A percentile compares a stretch with the other conserved stretches of the same genome.
phyloP scores from a whole-genome alignment of 2,329 filamentous ascomycete species.

The Esteya vermicola region DNA sequence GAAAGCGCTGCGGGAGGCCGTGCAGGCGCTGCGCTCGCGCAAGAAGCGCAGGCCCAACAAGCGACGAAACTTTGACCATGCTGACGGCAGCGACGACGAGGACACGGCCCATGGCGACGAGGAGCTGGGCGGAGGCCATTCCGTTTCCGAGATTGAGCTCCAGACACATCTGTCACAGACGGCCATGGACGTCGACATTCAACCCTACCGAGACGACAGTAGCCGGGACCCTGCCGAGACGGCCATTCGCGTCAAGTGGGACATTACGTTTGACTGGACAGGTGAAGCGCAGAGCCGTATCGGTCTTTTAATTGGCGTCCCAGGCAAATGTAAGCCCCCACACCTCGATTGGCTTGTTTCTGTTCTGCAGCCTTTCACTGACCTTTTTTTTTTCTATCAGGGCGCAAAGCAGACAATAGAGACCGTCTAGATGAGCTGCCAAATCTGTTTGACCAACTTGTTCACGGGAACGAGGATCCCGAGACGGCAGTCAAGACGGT shows the following conservation, averaged over 20 bases:
- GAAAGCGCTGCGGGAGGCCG: slow-evolving; percentile 18
- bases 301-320: slow-evolving; percentile 38
- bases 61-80: slow-evolving; percentile 4
- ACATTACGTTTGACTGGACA: slow-evolving; percentile 55
- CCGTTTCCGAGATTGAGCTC: slow-evolving; percentile 28
- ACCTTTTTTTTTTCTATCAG: slow-evolving; percentile 20
- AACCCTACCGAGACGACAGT: slow-evolving; percentile 9
- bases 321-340: slow-evolving; percentile 47
- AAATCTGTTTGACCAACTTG: slow-evolving; percentile 43
- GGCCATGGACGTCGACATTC: slow-evolving; percentile 33
- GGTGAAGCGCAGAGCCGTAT: slow-evolving; percentile 52
- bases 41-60: slow-evolving; percentile 10
- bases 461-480: slow-evolving; percentile 39
- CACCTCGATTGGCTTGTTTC: not conserved
- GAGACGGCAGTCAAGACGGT: slow-evolving; percentile 43
- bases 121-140: slow-evolving; percentile 11
- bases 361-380: not conserved
- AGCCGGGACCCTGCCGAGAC: slow-evolving; percentile 16
- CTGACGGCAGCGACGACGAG: slow-evolving; percentile 1
- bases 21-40: slow-evolving; percentile 13
- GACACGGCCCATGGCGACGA: slow-evolving; percentile 7
- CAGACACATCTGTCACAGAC: slow-evolving; percentile 38
- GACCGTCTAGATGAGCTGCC: slow-evolving; percentile 44
- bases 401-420: slow-evolving; percentile 44
- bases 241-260: slow-evolving; percentile 43